Conservation (phyloP, 176 grass and related monocot species). For the Carex cristatella region DNA sequence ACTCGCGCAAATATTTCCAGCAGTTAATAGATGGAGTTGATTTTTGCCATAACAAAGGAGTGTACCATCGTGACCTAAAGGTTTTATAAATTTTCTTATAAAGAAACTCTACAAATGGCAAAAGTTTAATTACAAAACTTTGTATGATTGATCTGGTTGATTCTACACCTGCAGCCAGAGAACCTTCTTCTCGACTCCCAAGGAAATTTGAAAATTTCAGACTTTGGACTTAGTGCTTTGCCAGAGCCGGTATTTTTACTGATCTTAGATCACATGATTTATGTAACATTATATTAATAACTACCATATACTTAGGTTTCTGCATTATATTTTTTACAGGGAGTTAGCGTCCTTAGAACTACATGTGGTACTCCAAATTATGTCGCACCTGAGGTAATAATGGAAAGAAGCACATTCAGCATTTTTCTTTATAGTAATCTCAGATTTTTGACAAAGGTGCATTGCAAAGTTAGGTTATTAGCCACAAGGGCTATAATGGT, state of each 20-base stretch:
- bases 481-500: slow-evolving; percentile 96
- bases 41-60: slow-evolving; percentile 89
- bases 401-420: neutral
- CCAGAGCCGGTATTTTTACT: slow-evolving; percentile 58
- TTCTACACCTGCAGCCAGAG: slow-evolving; percentile 65
- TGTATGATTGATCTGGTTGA: slow-evolving; percentile 13
- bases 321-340: slow-evolving; percentile 40
- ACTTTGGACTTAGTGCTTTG: slow-evolving; percentile 93
- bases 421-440: neutral
- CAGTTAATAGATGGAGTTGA: slow-evolving; percentile 95
- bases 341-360: slow-evolving; percentile 55
- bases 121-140: slow-evolving; percentile 7
- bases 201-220: slow-evolving; percentile 98
- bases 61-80: slow-evolving; percentile 96
- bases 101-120: neutral
- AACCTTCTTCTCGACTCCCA: slow-evolving; percentile 96
- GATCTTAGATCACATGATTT: slow-evolving; percentile 10
- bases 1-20: slow-evolving; percentile 89
- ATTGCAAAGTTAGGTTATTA: slow-evolving; percentile 60
- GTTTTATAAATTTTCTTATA: slow-evolving; percentile 28
- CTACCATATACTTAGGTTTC: neutral
- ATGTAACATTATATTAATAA: neutral
- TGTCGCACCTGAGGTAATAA: slow-evolving; percentile 92
- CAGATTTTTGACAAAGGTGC: slow-evolving; percentile 11
- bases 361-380: slow-evolving; percentile 99